Percentiles rank a stretch among this genome's conserved stretches.
phyloP scores from a whole-genome alignment of 2,329 filamentous ascomycete species.

The Metarhizium album region DNA sequence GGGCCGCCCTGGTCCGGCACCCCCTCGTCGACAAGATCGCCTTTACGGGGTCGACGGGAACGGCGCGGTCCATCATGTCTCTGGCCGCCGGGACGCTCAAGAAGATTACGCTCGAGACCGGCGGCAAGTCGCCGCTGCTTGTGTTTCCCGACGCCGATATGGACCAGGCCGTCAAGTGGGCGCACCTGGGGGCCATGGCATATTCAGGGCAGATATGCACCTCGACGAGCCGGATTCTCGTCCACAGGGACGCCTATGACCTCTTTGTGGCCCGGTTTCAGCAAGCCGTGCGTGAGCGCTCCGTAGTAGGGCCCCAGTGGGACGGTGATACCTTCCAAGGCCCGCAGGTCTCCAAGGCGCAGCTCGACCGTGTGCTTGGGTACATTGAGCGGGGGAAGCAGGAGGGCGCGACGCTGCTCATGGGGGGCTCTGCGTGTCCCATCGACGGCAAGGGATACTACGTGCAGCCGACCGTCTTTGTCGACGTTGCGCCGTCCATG shows the following conservation, averaged over 20 bases:
- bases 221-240: constrained; percentile 52
- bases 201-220: constrained; percentile 58
- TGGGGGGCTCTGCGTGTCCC: too few relatives aligned
- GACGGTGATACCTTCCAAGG: too few relatives aligned
- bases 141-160: constrained; percentile 57
- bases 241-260: constrained; percentile 50
- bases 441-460: too few relatives aligned
- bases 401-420: too few relatives aligned
- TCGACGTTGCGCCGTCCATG: too few relatives aligned
- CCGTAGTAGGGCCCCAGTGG: too few relatives aligned
- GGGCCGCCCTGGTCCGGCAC: constrained; percentile 57
- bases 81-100: constrained; percentile 55
- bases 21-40: constrained; percentile 64
- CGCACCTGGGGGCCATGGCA: constrained; percentile 39
- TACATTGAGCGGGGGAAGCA: too few relatives aligned
- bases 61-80: constrained; percentile 67
- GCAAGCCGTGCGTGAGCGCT: too few relatives aligned
- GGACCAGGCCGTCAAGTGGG: constrained; percentile 55
- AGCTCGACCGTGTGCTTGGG: too few relatives aligned
- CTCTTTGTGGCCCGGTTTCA: constrained; percentile 53
- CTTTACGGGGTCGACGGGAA: constrained; percentile 66
- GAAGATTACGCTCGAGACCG: constrained; percentile 56
- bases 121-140: constrained; percentile 54
- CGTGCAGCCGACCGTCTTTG: too few relatives aligned
- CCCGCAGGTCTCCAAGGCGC: too few relatives aligned